phyloP scores from a whole-genome alignment of 805 yeast species.

The Starmerella floricola region DNA sequence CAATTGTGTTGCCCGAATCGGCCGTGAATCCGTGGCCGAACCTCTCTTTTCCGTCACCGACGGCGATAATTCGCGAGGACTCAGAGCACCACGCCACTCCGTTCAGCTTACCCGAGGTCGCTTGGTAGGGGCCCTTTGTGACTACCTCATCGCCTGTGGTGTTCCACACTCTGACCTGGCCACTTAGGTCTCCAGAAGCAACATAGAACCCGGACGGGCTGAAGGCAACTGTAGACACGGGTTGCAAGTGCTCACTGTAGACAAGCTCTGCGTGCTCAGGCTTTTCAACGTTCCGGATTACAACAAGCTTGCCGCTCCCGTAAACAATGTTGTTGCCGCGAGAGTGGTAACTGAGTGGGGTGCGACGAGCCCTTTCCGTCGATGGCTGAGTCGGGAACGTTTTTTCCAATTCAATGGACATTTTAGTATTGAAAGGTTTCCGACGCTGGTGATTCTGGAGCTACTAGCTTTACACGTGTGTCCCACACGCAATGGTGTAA shows the following conservation, averaged over 20 bases:
- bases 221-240: conserved; percentile 74
- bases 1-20: conserved; percentile 94
- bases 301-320: conserved; percentile 67
- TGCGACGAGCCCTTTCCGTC: conserved; percentile 57
- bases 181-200: conserved; percentile 88
- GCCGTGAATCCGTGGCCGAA: conserved; percentile 87
- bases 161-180: conserved; percentile 74
- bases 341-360: conserved; percentile 64
- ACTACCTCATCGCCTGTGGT: conserved; percentile 34
- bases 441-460: too few species aligned
- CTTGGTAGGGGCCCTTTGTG: conserved; percentile 68
- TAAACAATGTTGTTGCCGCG: conserved; percentile 63
- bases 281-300: conserved; percentile 51
- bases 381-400: conserved; percentile 68
- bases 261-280: conserved; percentile 42
- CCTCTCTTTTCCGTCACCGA: conserved; percentile 84
- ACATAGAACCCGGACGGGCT: conserved; percentile 82
- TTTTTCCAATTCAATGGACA: conserved; percentile 18
- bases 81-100: conserved; percentile 91
- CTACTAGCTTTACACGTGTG: too few species aligned
- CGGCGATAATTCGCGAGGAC: conserved; percentile 73
- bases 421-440: background rate
- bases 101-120: conserved; percentile 67
- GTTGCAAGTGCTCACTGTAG: conserved; percentile 55
- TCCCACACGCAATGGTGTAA: too few species aligned